These are phyloP conservation scores for Dalbergia oliveri DNA, from an alignment of 306 rosid genomes.

Conservation along the genomic window DNA sequence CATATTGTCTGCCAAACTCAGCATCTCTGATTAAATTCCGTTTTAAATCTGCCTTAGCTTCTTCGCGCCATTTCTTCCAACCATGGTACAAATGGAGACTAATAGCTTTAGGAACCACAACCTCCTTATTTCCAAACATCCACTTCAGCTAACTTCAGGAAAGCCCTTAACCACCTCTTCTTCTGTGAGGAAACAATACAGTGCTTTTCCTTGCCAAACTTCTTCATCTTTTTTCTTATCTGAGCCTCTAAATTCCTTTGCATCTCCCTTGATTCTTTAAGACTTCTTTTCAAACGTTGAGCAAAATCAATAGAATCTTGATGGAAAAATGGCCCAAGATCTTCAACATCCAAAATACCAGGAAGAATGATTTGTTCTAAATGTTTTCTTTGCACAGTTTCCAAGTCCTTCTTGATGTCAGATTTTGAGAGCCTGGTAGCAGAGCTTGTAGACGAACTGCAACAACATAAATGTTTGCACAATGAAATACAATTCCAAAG, in stretches of 20 bases:
- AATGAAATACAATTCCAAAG: constrained; percentile 46
- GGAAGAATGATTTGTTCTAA: constrained; percentile 84
- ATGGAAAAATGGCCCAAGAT: constrained; percentile 66
- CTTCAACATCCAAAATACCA: constrained; percentile 69
- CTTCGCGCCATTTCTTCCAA: constrained; percentile 95
- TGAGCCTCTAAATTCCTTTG: constrained; percentile 71
- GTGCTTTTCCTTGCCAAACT: constrained; percentile 76
- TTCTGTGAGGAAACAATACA: constrained; percentile 65
- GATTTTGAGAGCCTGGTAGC: constrained; percentile 74
- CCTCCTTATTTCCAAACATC: constrained; percentile 92
- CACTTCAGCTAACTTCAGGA: constrained; percentile 89
- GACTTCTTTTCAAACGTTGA: constrained; percentile 63
- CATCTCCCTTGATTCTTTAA: constrained; percentile 77
- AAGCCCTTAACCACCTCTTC: constrained; percentile 85
- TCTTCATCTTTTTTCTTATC: constrained; percentile 70
- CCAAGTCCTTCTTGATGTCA: constrained; percentile 82
- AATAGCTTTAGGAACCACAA: constrained; percentile 80
- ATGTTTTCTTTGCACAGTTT: constrained; percentile 71
- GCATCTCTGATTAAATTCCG: constrained; percentile 68
- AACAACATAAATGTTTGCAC: constrained; percentile 53
- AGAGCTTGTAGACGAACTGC: constrained; percentile 65
- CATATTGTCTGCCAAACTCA: constrained; percentile 74
- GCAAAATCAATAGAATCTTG: constrained; percentile 72
- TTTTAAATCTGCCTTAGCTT: constrained; percentile 79
- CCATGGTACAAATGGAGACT: constrained; percentile 85